Conservation (phyloP, 805 yeast species). For the Saccharomycopsis olivae region DNA sequence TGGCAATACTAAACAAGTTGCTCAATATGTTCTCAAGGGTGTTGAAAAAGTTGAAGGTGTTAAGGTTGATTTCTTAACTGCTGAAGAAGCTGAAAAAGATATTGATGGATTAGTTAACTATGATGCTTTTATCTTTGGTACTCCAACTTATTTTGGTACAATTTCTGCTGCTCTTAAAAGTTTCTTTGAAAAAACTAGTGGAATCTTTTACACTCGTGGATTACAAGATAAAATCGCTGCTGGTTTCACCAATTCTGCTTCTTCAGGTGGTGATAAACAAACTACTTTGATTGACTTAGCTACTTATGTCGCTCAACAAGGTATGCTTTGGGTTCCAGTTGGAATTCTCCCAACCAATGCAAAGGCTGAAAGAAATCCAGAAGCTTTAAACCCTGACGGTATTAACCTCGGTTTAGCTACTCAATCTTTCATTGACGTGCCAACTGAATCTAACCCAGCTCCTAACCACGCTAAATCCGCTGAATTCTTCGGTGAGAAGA, state of each 20-base stretch:
- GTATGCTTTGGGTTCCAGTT: slow-evolving; percentile 17
- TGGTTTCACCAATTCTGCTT: slow-evolving; percentile 15
- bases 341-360: slow-evolving; percentile 17
- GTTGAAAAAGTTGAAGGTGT: slow-evolving; percentile 1
- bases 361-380: slow-evolving; percentile 18
- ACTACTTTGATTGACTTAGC: slow-evolving; percentile 4
- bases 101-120: neutral
- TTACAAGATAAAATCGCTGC: slow-evolving; percentile 14
- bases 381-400: slow-evolving; percentile 12
- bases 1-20: slow-evolving; percentile 13
- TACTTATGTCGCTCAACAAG: slow-evolving; percentile 15
- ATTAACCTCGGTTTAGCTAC: slow-evolving; percentile 6
- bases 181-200: slow-evolving; percentile 9
- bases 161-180: slow-evolving; percentile 8
- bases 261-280: slow-evolving; percentile 14
- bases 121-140: slow-evolving; percentile 15
- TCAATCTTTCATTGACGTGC: slow-evolving; percentile 5
- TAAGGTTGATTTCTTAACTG: slow-evolving; percentile 8
- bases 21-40: slow-evolving; percentile 11
- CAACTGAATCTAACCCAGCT: neutral
- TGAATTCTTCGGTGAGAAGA: slow-evolving; percentile 6
- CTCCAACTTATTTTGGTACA: slow-evolving; percentile 16
- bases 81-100: slow-evolving; percentile 1
- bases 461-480: slow-evolving; percentile 8
- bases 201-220: slow-evolving; percentile 2